phyloP scores from a whole-genome alignment of 2,329 filamentous ascomycete genomes.

The Sarocladium brachiariae region DNA sequence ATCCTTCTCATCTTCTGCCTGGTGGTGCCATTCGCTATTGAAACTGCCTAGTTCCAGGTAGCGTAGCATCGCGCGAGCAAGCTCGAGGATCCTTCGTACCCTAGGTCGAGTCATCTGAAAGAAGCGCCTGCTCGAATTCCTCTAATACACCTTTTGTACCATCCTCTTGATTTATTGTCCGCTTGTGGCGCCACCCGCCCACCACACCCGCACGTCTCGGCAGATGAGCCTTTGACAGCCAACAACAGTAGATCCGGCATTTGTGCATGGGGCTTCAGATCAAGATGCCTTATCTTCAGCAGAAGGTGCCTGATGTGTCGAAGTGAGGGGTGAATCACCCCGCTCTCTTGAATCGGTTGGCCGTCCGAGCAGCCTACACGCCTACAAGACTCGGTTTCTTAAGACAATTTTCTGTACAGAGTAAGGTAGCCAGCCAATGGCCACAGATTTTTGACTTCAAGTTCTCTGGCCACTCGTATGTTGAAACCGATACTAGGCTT shows the following conservation, averaged over 20 bases:
- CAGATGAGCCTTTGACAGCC: slow-evolving; percentile 3
- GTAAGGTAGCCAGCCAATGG: too few relatives aligned
- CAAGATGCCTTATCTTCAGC: not conserved
- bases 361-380: not conserved
- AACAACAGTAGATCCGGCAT: slow-evolving; percentile 3
- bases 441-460: too few relatives aligned
- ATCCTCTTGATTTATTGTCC: not conserved
- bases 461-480: too few relatives aligned
- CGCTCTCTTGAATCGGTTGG: not conserved
- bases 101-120: not conserved
- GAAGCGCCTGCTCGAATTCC: not conserved
- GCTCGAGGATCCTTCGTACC: not conserved
- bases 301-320: not conserved
- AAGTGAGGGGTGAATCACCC: slow-evolving; percentile 1
- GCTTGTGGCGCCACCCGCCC: slow-evolving; percentile 1
- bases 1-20: too few relatives aligned
- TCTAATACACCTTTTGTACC: not conserved
- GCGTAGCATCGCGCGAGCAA: too few relatives aligned
- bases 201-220: not conserved
- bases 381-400: too few relatives aligned
- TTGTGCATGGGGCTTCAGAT: not conserved
- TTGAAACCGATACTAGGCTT: too few relatives aligned
- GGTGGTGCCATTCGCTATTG: too few relatives aligned
- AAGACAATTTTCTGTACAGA: too few relatives aligned
- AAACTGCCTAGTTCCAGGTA: too few relatives aligned